Conservation (phyloP, 805 yeast species). For the Suhomyces faveliae region DNA sequence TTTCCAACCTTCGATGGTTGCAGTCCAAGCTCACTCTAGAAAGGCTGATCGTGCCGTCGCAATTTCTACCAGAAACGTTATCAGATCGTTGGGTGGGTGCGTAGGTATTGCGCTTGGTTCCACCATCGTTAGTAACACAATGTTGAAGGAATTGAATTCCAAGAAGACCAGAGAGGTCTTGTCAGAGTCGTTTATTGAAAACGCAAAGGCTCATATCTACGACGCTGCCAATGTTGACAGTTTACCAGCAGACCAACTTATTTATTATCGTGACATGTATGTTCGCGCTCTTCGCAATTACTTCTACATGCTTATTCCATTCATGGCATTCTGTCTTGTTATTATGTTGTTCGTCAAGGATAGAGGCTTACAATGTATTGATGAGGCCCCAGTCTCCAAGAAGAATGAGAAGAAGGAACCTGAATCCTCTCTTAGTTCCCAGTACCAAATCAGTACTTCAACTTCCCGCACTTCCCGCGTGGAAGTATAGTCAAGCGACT, state of each 20-base stretch:
- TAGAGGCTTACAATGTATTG: conserved; percentile 37
- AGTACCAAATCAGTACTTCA: conserved; percentile 3
- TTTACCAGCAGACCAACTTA: conserved; percentile 23
- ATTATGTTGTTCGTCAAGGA: conserved; percentile 34
- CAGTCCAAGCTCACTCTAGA: conserved; percentile 51
- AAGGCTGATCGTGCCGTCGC: conserved; percentile 58
- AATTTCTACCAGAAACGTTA: conserved; percentile 54
- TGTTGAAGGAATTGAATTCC: conserved; percentile 22
- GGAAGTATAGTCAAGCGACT: background rate
- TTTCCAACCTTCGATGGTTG: conserved; percentile 57
- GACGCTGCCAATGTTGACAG: conserved; percentile 8
- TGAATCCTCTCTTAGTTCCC: conserved; percentile 10
- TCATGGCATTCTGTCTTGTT: conserved; percentile 20
- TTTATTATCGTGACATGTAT: conserved; percentile 17
- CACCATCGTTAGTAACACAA: conserved; percentile 35
- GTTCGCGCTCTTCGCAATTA: conserved; percentile 20
- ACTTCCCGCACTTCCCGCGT: conserved; percentile 2
- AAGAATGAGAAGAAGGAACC: conserved; percentile 5
- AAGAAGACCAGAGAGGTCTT: conserved; percentile 7
- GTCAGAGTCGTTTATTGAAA: conserved; percentile 14
- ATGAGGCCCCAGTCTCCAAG: conserved; percentile 20
- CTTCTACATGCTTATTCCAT: conserved; percentile 22
- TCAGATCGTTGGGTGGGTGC: conserved; percentile 62
- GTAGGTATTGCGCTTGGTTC: conserved; percentile 53
- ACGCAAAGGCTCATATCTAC: conserved; percentile 23